Evolutionary conservation across 1,284 basidiomycete genomes (phyloP).

Genomic region (Cystobasidium sp.): DNA sequence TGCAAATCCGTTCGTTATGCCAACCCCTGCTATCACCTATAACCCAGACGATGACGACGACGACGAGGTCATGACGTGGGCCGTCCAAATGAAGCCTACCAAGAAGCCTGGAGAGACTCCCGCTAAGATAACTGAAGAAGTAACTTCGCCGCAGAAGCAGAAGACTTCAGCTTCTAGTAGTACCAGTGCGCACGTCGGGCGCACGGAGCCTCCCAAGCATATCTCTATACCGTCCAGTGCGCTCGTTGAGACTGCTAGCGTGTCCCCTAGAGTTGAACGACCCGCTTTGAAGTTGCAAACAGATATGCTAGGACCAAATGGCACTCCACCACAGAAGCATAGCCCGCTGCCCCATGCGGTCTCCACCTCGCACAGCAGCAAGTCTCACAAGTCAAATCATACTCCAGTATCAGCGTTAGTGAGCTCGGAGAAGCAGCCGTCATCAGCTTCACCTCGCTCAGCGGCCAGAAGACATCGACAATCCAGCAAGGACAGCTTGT

Average conservation of each 20-base stretch:
- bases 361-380: background rate
- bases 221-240: conserved; percentile 1
- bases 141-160: background rate
- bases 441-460: conserved; percentile 70
- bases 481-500: conserved; percentile 15
- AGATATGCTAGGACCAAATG: conserved; percentile 29
- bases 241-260: background rate
- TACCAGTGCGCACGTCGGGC: background rate
- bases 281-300: conserved; percentile 32
- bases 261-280: conserved; percentile 22
- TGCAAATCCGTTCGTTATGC: conserved; percentile 4
- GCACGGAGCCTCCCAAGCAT: background rate
- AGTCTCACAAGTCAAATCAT: background rate
- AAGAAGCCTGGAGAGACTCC: conserved; percentile 13
- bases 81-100: conserved; percentile 40
- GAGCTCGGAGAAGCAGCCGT: background rate
- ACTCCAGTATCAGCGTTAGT: background rate
- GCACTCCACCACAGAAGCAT: conserved; percentile 4
- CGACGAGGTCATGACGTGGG: conserved; percentile 45
- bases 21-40: conserved; percentile 24
- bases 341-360: background rate
- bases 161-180: background rate
- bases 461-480: conserved; percentile 63
- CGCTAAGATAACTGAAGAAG: background rate
- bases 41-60: conserved; percentile 43